Conservation (phyloP, 352 stramenopile species). For the Stramenopiles sp. region DNA sequence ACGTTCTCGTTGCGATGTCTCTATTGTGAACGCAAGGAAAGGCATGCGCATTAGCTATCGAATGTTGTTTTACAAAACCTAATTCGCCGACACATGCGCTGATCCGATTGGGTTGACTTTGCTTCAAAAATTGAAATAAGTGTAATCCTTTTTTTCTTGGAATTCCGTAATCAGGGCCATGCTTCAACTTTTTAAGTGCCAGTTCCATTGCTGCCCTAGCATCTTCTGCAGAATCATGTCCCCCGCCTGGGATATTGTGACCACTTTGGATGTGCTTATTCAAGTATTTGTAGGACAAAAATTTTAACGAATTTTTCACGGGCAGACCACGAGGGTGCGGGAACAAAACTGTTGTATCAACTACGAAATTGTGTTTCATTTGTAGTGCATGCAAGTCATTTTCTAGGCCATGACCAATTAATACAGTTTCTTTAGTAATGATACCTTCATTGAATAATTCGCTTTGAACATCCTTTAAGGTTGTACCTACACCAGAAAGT, state of each 20-base stretch:
- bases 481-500: conserved; percentile 35
- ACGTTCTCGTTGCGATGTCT: too few relatives aligned
- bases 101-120: too few relatives aligned
- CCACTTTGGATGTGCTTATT: conserved; percentile 47
- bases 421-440: conserved; percentile 53
- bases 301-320: conserved; percentile 53
- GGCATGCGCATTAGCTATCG: too few relatives aligned
- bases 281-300: conserved; percentile 53
- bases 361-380: conserved; percentile 42
- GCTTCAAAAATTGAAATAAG: too few relatives aligned
- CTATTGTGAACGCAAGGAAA: too few relatives aligned
- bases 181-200: conserved; percentile 40
- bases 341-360: conserved; percentile 53
- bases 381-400: conserved; percentile 51
- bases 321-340: conserved; percentile 53
- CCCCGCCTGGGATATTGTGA: conserved; percentile 23
- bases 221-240: conserved; percentile 56
- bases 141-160: too few relatives aligned
- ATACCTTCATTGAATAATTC: too few relatives aligned
- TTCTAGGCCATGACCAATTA: conserved; percentile 59
- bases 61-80: too few relatives aligned
- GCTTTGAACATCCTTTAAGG: conserved; percentile 44
- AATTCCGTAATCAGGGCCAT: conserved; percentile 28
- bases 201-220: conserved; percentile 49
- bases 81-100: too few relatives aligned